Percentiles rank a stretch among this genome's conserved stretches.
These are phyloP conservation scores for Solanum clarkiae DNA, from an alignment of 257 asterid genomes.

Conservation along the genomic window DNA sequence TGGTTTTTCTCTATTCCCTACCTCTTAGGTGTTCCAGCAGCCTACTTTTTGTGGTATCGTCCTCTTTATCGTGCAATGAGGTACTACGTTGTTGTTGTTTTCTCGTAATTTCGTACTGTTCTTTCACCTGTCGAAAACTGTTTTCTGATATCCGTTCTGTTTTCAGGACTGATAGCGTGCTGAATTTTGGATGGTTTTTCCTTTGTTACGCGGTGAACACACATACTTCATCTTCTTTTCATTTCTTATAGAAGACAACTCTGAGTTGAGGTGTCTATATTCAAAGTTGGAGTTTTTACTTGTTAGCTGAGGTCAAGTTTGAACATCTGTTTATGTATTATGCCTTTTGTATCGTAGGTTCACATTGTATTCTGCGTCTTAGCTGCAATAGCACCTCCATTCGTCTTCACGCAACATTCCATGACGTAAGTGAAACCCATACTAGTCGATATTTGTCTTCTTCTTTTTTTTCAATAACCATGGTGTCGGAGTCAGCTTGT, in stretches of 20 bases:
- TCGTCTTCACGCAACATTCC: slow-evolving; percentile 62
- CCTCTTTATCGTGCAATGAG: slow-evolving; percentile 96
- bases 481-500: neutral
- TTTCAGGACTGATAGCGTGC: slow-evolving; percentile 72
- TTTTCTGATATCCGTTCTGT: neutral
- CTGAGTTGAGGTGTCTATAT: neutral
- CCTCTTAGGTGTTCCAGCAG: slow-evolving; percentile 76
- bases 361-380: slow-evolving; percentile 62
- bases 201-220: slow-evolving; percentile 39
- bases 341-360: slow-evolving; percentile 19
- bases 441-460: neutral
- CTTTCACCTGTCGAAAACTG: neutral
- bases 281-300: neutral
- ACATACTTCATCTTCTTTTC: neutral
- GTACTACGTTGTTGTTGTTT: slow-evolving; percentile 17
- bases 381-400: slow-evolving; percentile 77
- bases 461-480: no score
- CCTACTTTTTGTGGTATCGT: slow-evolving; percentile 83
- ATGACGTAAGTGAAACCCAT: slow-evolving; percentile 41
- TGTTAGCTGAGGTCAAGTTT: neutral
- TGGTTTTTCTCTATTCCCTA: slow-evolving; percentile 71
- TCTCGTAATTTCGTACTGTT: neutral
- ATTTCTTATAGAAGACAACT: neutral
- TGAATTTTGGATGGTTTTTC: slow-evolving; percentile 82
- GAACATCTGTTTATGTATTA: neutral